Conservation (phyloP, 345 rosid genomes). For the Anastatica hierochuntica region DNA sequence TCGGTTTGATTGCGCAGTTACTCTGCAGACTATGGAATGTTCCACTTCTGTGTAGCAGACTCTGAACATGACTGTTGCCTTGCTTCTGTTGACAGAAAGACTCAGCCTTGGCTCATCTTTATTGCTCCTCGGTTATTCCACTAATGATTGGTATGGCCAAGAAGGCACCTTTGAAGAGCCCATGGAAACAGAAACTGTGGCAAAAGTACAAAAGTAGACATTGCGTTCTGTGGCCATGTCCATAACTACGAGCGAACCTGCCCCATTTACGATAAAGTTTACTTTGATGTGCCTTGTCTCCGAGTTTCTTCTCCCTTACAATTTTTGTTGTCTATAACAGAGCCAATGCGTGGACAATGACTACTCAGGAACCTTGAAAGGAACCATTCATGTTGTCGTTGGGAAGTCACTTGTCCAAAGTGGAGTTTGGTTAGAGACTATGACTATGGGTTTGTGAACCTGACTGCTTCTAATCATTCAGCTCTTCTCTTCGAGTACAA, state of each 20-base stretch:
- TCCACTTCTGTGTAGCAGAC: conserved; percentile 65
- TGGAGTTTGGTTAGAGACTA: conserved; percentile 74
- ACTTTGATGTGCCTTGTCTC: too few relatives aligned
- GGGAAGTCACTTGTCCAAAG: conserved; percentile 63
- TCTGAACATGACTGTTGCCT: conserved; percentile 68
- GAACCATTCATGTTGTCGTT: conserved; percentile 70
- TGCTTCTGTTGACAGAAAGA: conserved; percentile 53
- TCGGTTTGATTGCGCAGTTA: too few relatives aligned
- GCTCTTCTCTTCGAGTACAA: conserved; percentile 69
- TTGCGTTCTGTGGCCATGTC: conserved; percentile 59
- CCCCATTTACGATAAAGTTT: conserved; percentile 57
- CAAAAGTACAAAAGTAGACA: conserved; percentile 72
- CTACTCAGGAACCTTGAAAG: conserved; percentile 48
- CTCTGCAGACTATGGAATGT: conserved; percentile 64
- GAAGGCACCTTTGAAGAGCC: conserved; percentile 59
- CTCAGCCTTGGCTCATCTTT: conserved; percentile 73
- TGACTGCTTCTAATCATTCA: conserved; percentile 63
- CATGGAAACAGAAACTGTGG: conserved; percentile 66
- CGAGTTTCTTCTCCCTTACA: too few relatives aligned
- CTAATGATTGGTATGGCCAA: conserved; percentile 34
- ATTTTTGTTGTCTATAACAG: too few relatives aligned
- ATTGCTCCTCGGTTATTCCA: conserved; percentile 57
- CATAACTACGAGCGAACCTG: conserved; percentile 74
- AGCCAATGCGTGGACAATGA: conserved; percentile 44
- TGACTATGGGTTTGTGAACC: conserved; percentile 67